Conservation (phyloP, 1,139 yeast species). For the Scheffersomyces segobiensis region DNA sequence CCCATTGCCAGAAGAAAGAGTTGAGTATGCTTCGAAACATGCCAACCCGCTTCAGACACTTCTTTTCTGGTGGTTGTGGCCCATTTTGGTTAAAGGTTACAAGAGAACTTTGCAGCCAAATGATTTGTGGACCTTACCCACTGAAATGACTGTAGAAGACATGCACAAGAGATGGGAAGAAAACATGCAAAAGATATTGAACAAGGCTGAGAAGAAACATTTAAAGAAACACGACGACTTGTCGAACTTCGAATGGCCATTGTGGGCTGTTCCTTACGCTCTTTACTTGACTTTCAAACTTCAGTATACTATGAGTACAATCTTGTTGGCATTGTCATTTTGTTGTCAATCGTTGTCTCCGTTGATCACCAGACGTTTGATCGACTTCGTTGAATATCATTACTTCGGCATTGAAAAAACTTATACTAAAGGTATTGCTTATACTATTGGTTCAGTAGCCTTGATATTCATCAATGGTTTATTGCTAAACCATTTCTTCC, state of each 20-base stretch:
- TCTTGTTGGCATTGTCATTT: constrained; percentile 39
- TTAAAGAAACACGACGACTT: constrained; percentile 23
- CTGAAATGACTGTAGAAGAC: constrained; percentile 37
- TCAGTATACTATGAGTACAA: constrained; percentile 36
- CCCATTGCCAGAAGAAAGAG: constrained; percentile 37
- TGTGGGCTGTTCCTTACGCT: constrained; percentile 34
- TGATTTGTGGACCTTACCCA: constrained; percentile 42
- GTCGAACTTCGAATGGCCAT: constrained; percentile 38
- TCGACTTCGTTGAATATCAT: constrained; percentile 41
- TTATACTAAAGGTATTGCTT: constrained; percentile 41
- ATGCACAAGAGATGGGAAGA: constrained; percentile 36
- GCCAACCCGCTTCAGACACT: constrained; percentile 26
- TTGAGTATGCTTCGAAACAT: constrained; percentile 37
- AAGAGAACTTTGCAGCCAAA: constrained; percentile 41
- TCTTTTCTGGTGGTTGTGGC: constrained; percentile 45
- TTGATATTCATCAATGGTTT: constrained; percentile 44
- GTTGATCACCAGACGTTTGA: constrained; percentile 38
- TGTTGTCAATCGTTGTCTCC: constrained; percentile 44
- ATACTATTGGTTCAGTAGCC: constrained; percentile 40
- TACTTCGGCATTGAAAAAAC: constrained; percentile 36
- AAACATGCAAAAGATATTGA: constrained; percentile 24
- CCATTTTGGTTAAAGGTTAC: constrained; percentile 42
- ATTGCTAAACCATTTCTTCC: constrained; percentile 45
- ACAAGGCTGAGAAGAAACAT: constrained; percentile 23
- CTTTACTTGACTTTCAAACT: constrained; percentile 38